Conservation (phyloP, 2,329 filamentous ascomycete genomes). For the Clarireedia hainanense region DNA sequence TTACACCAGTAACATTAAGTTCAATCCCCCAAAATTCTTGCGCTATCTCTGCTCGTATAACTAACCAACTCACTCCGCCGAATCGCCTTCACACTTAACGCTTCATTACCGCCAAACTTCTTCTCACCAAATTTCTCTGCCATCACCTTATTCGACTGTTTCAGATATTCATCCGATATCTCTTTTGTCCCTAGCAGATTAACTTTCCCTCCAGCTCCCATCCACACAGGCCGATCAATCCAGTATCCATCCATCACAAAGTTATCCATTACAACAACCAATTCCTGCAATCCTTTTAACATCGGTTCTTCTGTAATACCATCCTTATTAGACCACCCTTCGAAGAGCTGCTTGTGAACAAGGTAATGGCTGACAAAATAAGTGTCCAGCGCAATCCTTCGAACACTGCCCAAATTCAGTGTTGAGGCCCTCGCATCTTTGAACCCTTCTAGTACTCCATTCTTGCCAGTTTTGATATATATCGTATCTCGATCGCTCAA, state of each 20-base stretch:
- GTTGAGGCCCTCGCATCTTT: background rate
- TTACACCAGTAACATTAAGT: too few relatives aligned
- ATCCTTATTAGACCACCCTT: background rate
- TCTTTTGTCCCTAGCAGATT: background rate
- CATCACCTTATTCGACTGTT: background rate
- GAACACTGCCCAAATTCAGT: background rate
- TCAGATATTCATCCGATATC: background rate
- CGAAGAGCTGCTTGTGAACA: constrained; percentile 1
- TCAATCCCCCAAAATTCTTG: too few relatives aligned
- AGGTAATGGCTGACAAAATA: background rate
- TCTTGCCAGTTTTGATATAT: background rate
- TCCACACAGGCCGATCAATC: too few relatives aligned
- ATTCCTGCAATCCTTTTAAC: background rate
- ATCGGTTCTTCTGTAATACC: background rate
- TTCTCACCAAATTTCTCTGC: background rate
- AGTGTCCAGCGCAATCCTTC: background rate
- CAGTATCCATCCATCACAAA: background rate
- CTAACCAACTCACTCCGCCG: background rate
- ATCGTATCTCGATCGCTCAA: background rate
- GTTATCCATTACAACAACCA: background rate
- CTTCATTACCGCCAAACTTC: background rate
- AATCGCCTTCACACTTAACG: background rate
- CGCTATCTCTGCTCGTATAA: background rate
- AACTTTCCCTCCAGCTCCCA: background rate
- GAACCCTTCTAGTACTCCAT: background rate